Evolutionary conservation across 495 filamentous ascomycete genomes (phyloP).

Genomic region (Umbilicaria muhlenbergii): DNA sequence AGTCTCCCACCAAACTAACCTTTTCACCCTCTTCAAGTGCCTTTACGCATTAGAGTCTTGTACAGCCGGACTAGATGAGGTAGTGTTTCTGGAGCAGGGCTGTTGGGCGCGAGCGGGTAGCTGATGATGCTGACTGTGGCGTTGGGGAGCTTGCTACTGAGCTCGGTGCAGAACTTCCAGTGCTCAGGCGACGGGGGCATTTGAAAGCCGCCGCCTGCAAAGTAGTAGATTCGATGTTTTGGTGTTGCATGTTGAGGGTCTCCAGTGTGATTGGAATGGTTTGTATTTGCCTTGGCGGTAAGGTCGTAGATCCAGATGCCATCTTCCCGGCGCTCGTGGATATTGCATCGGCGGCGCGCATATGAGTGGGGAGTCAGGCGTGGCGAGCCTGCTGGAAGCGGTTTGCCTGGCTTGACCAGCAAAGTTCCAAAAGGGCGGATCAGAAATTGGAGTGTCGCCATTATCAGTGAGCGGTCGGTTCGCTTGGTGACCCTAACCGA

Average conservation of each 20-base stretch:
- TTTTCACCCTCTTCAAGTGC: neutral
- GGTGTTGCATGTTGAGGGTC: neutral
- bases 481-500: no score
- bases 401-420: neutral
- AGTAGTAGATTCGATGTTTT: conserved; percentile 20
- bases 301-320: conserved; percentile 19
- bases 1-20: conserved; percentile 14
- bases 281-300: conserved; percentile 1
- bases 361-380: conserved; percentile 8
- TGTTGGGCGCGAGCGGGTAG: neutral
- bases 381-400: conserved; percentile 9
- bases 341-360: conserved; percentile 7
- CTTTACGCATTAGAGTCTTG: neutral
- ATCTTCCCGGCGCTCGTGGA: conserved; percentile 15
- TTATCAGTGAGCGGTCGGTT: neutral
- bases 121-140: neutral
- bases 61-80: neutral
- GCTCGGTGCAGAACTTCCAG: conserved; percentile 18
- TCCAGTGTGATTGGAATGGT: neutral
- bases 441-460: neutral
- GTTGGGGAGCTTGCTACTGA: conserved; percentile 3
- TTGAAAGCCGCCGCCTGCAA: conserved; percentile 23
- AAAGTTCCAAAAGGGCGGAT: neutral
- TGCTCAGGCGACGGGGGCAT: conserved; percentile 17
- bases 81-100: neutral